Evolutionary conservation across 495 filamentous ascomycete genomes (phyloP), one percentile per base, ranked within the genome.

Genomic region (Penicillium angulare): DNA sequence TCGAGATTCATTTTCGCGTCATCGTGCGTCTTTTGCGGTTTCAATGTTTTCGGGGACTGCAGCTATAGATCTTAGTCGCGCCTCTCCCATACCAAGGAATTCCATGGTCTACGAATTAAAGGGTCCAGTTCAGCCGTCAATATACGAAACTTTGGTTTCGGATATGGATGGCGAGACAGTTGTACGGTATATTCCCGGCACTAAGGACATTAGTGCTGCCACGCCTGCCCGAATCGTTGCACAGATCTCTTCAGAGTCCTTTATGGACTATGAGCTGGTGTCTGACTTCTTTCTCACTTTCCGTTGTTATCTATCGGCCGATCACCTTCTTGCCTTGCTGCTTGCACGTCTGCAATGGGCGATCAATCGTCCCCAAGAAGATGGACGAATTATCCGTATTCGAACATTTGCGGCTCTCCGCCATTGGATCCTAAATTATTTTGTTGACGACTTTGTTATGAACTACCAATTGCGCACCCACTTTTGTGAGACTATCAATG

Each of bases 381-480:
- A 85, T 51, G 95, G 93, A 9, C 85, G 88, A 56, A 87, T 97
- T 22, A 95, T 99, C 16, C 81, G 90, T 42, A 95, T 99, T 40
- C 85, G 93, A 40, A 93, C 91, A 0, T 99, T 99, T 73, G 95
- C 96, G 18, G 93, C 95, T 20, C 79, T 97, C 29, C 86, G 93
- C 52, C 93, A 99, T 65, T 99, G 93, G 93, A 92, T 99, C 49
- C 70, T 99, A 54, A 99, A 99, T 61, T 99, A 97, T 63, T 97
- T 97, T 60, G 79, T 87, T 20, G 95, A 97, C 66, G 93, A 99
- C 65, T 99, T 96, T 65, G 83, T 95, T 16, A 78, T 86, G n/a
- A 84, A 92, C 60, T 84, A 88, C 55, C 74, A 83, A 42, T 73
- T 99, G 7, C 85, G 95, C 18, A 75, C 81, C 43, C 81, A 83